Percentiles rank a stretch among this genome's conserved stretches.
These are phyloP conservation scores for Colletotrichum sp. DNA, from an alignment of 2,329 filamentous ascomycete species.

Conservation along the genomic window DNA sequence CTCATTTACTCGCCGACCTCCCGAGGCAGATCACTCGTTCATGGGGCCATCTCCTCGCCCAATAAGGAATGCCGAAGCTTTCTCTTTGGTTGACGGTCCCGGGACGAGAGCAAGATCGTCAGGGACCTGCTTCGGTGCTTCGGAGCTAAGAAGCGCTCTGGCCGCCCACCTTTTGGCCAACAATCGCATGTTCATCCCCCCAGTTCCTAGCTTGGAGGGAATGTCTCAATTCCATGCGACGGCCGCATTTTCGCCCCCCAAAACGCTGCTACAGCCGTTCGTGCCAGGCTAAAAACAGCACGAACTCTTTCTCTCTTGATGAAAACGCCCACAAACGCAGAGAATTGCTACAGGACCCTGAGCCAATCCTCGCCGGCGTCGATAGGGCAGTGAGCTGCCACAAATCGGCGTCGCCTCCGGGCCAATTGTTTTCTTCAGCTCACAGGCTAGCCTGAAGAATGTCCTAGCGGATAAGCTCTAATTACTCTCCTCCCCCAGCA, in stretches of 20 bases:
- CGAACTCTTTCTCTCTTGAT: not conserved
- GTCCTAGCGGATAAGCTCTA: not conserved
- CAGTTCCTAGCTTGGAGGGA: not conserved
- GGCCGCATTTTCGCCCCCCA: not conserved
- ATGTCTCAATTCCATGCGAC: slow-evolving; percentile 12
- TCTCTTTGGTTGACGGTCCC: not conserved
- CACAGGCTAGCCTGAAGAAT: not conserved
- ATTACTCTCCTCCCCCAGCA: not conserved
- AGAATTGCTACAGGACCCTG: not conserved
- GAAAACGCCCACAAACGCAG: not conserved
- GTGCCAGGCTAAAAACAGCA: not conserved
- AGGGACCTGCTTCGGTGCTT: not conserved
- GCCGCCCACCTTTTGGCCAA: not conserved
- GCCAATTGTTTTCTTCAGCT: not conserved
- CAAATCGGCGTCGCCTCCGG: not conserved
- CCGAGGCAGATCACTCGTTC: not conserved
- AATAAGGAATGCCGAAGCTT: not conserved
- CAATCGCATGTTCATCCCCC: not conserved
- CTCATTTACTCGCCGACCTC: not conserved
- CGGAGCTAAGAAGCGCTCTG: slow-evolving; percentile 4
- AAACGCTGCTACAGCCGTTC: not conserved
- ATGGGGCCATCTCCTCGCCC: not conserved
- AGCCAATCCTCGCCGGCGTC: not conserved
- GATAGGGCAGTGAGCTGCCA: not conserved
- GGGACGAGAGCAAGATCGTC: not conserved